These are phyloP conservation scores for Rubia yunnanensis DNA, from an alignment of 257 asterid species.

Conservation along the genomic window DNA sequence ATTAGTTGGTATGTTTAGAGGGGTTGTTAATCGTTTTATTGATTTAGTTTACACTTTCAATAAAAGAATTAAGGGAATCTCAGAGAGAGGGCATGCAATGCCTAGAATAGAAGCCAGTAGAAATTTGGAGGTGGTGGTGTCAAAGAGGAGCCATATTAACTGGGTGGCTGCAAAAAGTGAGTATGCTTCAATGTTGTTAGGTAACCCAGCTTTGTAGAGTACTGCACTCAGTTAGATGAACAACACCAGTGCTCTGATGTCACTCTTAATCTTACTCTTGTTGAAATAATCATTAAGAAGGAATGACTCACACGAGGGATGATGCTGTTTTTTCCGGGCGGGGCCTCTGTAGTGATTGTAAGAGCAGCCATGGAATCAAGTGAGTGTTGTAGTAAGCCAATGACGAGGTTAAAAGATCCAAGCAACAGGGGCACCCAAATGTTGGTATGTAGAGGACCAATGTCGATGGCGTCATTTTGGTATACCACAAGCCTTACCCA, in stretches of 20 bases:
- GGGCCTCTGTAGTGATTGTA: too few species aligned
- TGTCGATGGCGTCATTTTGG: conserved; percentile 56
- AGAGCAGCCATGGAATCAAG: conserved; percentile 32
- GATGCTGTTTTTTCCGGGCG: conserved; percentile 27
- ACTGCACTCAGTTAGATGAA: conserved; percentile 68
- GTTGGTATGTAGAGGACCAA: conserved; percentile 69
- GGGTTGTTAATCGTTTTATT: too few species aligned
- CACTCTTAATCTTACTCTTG: too few species aligned
- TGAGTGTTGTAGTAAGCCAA: conserved; percentile 47
- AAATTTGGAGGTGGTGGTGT: conserved; percentile 47
- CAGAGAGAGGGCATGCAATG: conserved; percentile 57
- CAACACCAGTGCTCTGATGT: conserved; percentile 42
- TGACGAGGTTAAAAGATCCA: conserved; percentile 55
- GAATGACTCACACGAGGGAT: conserved; percentile 46
- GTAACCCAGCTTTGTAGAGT: conserved; percentile 55
- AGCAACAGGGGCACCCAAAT: conserved; percentile 78
- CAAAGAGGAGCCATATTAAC: conserved; percentile 47
- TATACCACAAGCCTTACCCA: conserved; percentile 55
- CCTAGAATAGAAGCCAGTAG: conserved; percentile 58
- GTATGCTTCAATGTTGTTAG: conserved; percentile 58
- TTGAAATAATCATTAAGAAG: not conserved
- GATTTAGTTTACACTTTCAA: too few species aligned
- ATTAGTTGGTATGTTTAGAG: too few species aligned
- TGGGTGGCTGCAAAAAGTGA: conserved; percentile 55
- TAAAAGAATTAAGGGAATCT: conserved; percentile 57